Evolutionary conservation across 129 eudicot genomes (phyloP).

Genomic region (Scalesia atractyloides): DNA sequence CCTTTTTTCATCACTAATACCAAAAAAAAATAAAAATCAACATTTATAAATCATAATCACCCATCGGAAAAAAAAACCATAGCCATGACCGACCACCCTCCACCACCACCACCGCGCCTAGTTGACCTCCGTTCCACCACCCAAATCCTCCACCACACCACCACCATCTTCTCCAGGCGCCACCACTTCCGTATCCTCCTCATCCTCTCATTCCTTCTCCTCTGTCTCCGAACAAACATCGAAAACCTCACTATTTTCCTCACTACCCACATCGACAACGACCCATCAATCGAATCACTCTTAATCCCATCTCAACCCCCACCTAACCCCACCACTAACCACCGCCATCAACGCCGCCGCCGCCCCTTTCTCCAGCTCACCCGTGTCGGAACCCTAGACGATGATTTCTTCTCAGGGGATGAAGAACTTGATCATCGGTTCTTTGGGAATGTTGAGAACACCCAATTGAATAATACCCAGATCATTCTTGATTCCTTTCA

Average conservation of each 20-base stretch:
- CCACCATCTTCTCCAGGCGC: slow-evolving; percentile 43
- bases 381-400: slow-evolving; percentile 75
- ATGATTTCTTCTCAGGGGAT: slow-evolving; percentile 73
- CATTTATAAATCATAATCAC: background rate
- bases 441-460: slow-evolving; percentile 33
- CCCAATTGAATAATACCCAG: slow-evolving; percentile 40
- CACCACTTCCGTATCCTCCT: slow-evolving; percentile 51
- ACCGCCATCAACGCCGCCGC: slow-evolving; percentile 46
- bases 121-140: slow-evolving; percentile 50
- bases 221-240: slow-evolving; percentile 60
- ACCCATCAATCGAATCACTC: slow-evolving; percentile 67
- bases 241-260: slow-evolving; percentile 55
- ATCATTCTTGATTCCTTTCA: slow-evolving; percentile 39
- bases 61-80: background rate
- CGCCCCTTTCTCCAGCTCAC: slow-evolving; percentile 75
- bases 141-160: slow-evolving; percentile 53
- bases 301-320: slow-evolving; percentile 55
- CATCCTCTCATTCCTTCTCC: slow-evolving; percentile 52
- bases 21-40: background rate
- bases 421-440: slow-evolving; percentile 53
- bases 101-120: background rate
- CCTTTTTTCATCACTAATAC: too few relatives aligned
- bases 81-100: slow-evolving; percentile 52
- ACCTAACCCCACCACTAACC: slow-evolving; percentile 25
- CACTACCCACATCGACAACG: slow-evolving; percentile 64